Conservation (phyloP, 2,329 filamentous ascomycete genomes). For the Ustulina deusta region DNA sequence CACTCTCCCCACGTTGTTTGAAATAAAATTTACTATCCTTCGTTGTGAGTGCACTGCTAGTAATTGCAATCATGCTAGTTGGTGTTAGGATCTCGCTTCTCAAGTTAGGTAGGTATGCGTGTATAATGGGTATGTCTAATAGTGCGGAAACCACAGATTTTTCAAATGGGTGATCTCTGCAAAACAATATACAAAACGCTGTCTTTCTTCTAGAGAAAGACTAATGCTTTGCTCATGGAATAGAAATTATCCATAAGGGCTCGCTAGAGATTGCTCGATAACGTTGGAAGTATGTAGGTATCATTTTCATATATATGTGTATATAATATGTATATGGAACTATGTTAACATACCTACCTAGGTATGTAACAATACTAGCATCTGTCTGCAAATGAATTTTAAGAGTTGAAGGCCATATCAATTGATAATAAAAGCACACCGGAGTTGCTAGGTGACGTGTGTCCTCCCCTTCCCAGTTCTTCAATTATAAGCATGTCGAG, state of each 20-base stretch:
- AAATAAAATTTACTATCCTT: background rate
- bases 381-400: too few species aligned
- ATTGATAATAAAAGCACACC: background rate
- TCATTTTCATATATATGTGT: too few species aligned
- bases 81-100: background rate
- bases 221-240: too few species aligned
- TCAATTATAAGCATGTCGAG: background rate
- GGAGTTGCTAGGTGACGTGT: background rate
- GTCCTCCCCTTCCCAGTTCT: background rate
- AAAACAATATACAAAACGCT: background rate
- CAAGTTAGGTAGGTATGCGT: background rate
- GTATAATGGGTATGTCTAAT: background rate
- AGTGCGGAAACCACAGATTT: background rate
- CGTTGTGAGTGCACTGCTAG: background rate
- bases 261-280: too few species aligned
- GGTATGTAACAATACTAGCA: too few species aligned
- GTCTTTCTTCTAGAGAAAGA: background rate
- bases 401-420: background rate
- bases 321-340: too few species aligned
- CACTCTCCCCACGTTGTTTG: background rate
- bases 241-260: too few species aligned
- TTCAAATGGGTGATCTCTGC: background rate
- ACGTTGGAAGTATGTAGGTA: too few species aligned
- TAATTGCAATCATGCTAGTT: background rate
- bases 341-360: too few species aligned